A percentile compares a stretch with the other conserved stretches of the same genome.
Evolutionary conservation across 176 grass and related monocot species (phyloP).

Genomic region (Aegilops sharonensis): DNA sequence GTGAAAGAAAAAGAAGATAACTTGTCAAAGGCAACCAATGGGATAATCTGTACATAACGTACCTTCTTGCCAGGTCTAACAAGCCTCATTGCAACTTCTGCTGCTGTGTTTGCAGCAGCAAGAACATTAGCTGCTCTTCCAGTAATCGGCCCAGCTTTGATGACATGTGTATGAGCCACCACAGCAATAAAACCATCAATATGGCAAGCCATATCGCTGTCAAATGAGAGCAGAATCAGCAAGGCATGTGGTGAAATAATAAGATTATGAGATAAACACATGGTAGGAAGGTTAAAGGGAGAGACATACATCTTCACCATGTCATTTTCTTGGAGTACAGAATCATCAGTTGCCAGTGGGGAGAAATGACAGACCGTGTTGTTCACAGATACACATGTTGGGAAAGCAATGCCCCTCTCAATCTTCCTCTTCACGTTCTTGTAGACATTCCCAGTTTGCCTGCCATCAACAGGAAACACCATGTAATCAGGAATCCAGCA

Average conservation of each 20-base stretch:
- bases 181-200: conserved; percentile 99
- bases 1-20: neutral
- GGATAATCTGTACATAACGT: neutral
- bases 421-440: conserved; percentile 98
- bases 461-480: conserved; percentile 19
- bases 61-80: conserved; percentile 98
- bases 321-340: conserved; percentile 83
- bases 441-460: conserved; percentile 93
- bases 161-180: conserved; percentile 89
- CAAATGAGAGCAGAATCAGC: conserved; percentile 14
- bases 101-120: conserved; percentile 87
- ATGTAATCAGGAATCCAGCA: conserved; percentile 23
- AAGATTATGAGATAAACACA: neutral
- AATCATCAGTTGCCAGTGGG: conserved; percentile 77
- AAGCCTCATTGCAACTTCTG: conserved; percentile 90
- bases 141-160: conserved; percentile 63
- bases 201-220: conserved; percentile 96
- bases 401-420: conserved; percentile 93
- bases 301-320: conserved; percentile 91
- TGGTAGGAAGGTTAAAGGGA: neutral
- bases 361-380: conserved; percentile 97
- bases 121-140: conserved; percentile 90
- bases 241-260: neutral
- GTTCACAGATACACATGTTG: conserved; percentile 90
- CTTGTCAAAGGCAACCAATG: neutral